phyloP scores from a whole-genome alignment of 768 basidiomycete species.

The Mycena venus region DNA sequence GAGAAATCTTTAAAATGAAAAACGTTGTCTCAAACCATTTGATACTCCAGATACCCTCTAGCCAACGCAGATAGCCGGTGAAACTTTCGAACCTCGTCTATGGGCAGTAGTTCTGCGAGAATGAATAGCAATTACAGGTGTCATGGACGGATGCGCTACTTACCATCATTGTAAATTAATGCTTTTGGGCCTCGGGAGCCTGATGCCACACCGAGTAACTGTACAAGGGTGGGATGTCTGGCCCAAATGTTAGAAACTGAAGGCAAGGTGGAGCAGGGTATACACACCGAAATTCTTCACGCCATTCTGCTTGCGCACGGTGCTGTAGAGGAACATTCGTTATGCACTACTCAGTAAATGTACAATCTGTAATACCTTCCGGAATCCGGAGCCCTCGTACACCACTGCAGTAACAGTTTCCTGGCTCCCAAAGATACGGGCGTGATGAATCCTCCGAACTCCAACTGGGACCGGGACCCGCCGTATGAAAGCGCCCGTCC shows the following conservation, averaged over 20 bases:
- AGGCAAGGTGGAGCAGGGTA: too few species aligned
- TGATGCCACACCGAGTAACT: not conserved
- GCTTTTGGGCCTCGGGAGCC: not conserved
- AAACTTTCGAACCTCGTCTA: not conserved
- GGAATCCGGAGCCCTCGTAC: not conserved
- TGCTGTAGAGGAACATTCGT: not conserved
- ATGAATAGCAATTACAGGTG: too few species aligned
- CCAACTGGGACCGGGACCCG: not conserved
- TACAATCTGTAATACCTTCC: not conserved
- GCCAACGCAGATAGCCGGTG: not conserved
- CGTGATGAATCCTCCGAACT: not conserved
- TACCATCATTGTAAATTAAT: not conserved
- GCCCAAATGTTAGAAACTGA: not conserved
- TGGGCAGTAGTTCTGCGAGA: not conserved
- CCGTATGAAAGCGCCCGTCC: not conserved
- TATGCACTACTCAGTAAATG: too few species aligned
- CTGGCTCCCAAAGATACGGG: not conserved
- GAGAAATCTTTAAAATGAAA: not conserved
- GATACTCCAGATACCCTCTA: not conserved
- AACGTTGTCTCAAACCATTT: not conserved
- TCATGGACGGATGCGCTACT: too few species aligned
- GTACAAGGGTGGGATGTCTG: slow-evolving; percentile 8
- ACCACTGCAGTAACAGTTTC: not conserved
- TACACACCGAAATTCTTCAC: not conserved
- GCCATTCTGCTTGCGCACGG: not conserved